Evolutionary conservation across 208 protist species (phyloP).

Genomic region (Leishmania mexicana): DNA sequence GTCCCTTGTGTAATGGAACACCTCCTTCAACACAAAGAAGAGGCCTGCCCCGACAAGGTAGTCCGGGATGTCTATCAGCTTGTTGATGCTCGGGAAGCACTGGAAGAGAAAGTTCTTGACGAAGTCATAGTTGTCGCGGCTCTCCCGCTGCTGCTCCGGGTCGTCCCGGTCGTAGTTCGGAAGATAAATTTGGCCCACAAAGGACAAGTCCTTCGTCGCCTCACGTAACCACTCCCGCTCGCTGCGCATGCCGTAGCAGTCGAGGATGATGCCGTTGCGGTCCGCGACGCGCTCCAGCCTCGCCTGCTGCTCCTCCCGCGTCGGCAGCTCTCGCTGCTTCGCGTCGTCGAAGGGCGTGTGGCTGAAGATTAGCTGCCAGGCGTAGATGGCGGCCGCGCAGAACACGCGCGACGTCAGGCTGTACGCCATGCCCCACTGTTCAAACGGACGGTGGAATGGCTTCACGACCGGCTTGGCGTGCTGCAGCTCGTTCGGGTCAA

Average conservation of each 20-base stretch:
- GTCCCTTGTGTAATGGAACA: constrained; percentile 40
- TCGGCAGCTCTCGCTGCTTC: constrained; percentile 82
- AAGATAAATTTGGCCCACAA: constrained; percentile 82
- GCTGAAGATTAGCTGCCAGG: constrained; percentile 93
- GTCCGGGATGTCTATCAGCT: constrained; percentile 68
- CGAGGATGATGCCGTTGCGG: constrained; percentile 90
- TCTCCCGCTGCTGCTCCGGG: constrained; percentile 72
- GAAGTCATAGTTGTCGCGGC: constrained; percentile 85
- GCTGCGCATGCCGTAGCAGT: constrained; percentile 80
- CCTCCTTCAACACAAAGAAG: constrained; percentile 79
- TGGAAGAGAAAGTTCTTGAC: constrained; percentile 90
- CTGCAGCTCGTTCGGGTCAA: constrained; percentile 66
- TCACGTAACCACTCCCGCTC: constrained; percentile 89
- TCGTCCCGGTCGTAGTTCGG: constrained; percentile 78
- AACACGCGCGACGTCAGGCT: constrained; percentile 65
- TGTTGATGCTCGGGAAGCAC: constrained; percentile 82
- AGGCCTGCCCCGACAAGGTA: constrained; percentile 79
- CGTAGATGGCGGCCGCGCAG: constrained; percentile 79
- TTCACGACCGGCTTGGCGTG: constrained; percentile 52
- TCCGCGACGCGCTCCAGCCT: constrained; percentile 82
- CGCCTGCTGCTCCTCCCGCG: constrained; percentile 59
- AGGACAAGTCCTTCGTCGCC: constrained; percentile 79
- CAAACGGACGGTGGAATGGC: constrained; percentile 70
- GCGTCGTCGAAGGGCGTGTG: constrained; percentile 90
- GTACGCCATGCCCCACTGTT: constrained; percentile 77